phyloP scores from a whole-genome alignment of 768 basidiomycete genomes.

The Gyrodon lividus region DNA sequence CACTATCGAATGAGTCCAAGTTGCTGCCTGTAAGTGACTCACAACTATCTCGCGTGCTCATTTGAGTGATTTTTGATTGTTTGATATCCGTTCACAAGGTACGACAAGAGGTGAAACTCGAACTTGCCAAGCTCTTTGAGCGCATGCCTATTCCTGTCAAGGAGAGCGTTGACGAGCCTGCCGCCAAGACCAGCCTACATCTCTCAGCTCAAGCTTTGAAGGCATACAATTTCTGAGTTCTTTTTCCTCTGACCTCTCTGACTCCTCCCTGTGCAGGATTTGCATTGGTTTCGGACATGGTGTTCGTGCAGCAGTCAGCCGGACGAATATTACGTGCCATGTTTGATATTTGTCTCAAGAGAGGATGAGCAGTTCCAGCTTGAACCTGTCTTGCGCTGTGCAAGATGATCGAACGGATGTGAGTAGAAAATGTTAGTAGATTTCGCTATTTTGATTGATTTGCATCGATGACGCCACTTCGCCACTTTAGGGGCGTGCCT shows the following conservation, averaged over 20 bases:
- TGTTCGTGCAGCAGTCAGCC: constrained; percentile 96
- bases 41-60: neutral
- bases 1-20: constrained; percentile 94
- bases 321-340: constrained; percentile 96
- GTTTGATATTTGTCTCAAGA: constrained; percentile 96
- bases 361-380: constrained; percentile 96
- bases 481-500: constrained; percentile 93
- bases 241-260: neutral
- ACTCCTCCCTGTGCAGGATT: constrained; percentile 49
- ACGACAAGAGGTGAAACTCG: constrained; percentile 82
- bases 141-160: constrained; percentile 97
- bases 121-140: constrained; percentile 86
- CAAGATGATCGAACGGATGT: constrained; percentile 95
- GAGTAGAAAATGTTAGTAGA: constrained; percentile 20
- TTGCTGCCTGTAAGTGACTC: constrained; percentile 62
- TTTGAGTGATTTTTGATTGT: constrained; percentile 5
- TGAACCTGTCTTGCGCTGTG: constrained; percentile 89
- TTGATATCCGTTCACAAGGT: constrained; percentile 45
- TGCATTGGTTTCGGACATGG: constrained; percentile 87
- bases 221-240: constrained; percentile 37
- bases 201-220: constrained; percentile 89
- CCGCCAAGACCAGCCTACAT: constrained; percentile 97
- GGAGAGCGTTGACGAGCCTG: constrained; percentile 93
- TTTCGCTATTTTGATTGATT: neutral
- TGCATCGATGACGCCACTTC: constrained; percentile 87